Evolutionary conservation across 768 basidiomycete species (phyloP).

Genomic region (Suillus spraguei): DNA sequence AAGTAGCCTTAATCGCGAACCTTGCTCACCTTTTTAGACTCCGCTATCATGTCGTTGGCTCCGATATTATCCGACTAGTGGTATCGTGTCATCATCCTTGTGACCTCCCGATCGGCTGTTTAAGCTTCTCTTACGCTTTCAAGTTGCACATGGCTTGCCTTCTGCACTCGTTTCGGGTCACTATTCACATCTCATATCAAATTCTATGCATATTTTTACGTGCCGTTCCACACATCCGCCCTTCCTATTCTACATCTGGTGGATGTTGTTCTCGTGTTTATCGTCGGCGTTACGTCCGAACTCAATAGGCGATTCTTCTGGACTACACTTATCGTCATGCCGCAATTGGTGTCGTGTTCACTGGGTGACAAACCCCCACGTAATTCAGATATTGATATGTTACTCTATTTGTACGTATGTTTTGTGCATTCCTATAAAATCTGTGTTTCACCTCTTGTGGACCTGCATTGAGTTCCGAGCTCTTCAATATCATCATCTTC

Average conservation of each 20-base stretch:
- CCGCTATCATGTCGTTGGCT: background rate
- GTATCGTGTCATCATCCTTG: background rate
- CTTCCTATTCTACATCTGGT: constrained; percentile 12
- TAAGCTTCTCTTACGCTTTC: background rate
- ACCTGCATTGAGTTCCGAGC: background rate
- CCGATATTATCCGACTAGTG: constrained; percentile 1
- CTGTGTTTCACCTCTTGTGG: constrained; percentile 11
- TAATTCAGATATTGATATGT: background rate
- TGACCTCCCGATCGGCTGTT: background rate
- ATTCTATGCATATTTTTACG: background rate
- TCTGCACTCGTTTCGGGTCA: background rate
- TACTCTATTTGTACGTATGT: constrained; percentile 12
- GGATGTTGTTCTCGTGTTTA: background rate
- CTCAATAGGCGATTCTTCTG: background rate
- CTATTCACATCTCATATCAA: background rate
- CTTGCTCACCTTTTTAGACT: background rate
- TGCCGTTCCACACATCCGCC: background rate
- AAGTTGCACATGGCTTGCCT: background rate
- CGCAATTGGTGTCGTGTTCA: background rate
- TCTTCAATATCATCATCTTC: background rate
- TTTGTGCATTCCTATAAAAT: constrained; percentile 27
- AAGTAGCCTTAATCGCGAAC: background rate
- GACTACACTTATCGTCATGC: background rate
- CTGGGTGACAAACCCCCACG: background rate
- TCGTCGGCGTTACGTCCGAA: background rate